Conservation (phyloP, 2,329 filamentous ascomycete species). For the Dendrostoma leiphaemia region DNA sequence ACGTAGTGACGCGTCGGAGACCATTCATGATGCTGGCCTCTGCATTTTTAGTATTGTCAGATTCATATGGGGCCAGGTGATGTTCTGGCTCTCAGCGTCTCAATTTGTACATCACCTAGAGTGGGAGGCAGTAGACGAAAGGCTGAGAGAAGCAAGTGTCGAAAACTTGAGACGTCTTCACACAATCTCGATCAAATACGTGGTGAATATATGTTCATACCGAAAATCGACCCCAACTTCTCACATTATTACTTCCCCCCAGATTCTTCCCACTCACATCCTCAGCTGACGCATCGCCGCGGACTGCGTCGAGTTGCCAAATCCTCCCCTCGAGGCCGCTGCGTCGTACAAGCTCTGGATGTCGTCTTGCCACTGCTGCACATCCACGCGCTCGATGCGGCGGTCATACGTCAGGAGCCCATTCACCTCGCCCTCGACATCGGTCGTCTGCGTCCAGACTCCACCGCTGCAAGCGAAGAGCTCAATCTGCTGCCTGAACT, state of each 20-base stretch:
- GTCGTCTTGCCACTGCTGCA: slow-evolving; percentile 57
- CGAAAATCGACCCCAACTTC: too few relatives aligned
- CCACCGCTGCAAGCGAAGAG: slow-evolving; percentile 63
- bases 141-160: too few relatives aligned
- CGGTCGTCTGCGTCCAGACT: slow-evolving; percentile 72
- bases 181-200: too few relatives aligned
- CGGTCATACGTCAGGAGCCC: slow-evolving; percentile 69
- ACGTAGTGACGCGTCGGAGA: too few relatives aligned
- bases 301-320: neutral
- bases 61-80: too few relatives aligned
- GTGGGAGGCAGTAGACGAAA: too few relatives aligned
- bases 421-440: slow-evolving; percentile 74
- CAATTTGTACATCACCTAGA: too few relatives aligned
- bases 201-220: too few relatives aligned
- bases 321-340: slow-evolving; percentile 30
- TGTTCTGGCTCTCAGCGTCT: too few relatives aligned
- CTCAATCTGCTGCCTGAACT: slow-evolving; percentile 60
- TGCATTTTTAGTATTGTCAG: too few relatives aligned
- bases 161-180: too few relatives aligned
- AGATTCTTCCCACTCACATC: neutral
- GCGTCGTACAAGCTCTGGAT: slow-evolving; percentile 60
- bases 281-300: neutral
- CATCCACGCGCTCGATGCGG: slow-evolving; percentile 54
- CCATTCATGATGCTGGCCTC: too few relatives aligned
- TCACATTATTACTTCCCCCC: neutral